Base-by-base conservation (phyloP, 2,329 filamentous ascomycete species). In the Lizonia empirigonia region DNA sequence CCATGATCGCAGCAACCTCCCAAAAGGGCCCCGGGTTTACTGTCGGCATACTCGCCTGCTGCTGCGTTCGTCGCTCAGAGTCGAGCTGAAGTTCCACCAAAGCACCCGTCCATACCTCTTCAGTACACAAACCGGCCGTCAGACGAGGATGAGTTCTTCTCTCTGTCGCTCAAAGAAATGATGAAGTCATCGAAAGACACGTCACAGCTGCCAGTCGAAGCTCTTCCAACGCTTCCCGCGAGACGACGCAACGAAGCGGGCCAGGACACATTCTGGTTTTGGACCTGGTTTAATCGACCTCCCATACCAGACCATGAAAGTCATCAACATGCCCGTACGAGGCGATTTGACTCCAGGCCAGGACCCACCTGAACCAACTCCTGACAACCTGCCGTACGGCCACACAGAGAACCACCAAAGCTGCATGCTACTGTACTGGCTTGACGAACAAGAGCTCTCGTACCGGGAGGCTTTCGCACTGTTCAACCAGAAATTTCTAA, bases 261-360 rank as follows among this genome's bases (percentile, higher is more conserved):
- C 3, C 7, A 40, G n/a, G 15, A 32, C 24, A 2, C 5, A 13
- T 15, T 34, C 32, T 18, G 48, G 19, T 15, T 45, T 40, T 34
- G 35, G 15, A 4, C 24, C 23, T 1, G 33, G 15, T 5, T 18
- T 13, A 2, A 10, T 45, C 9, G 35, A 48, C 4, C 29, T 62
- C 1, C 34, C 20, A 16, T 60, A 56, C 29, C 55, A 51, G n/a
- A 56, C 52, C 20, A 55, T 52, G 35, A 58, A 60, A 34, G 33
- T 36, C 8, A 58, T 62, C 26, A 49, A 50, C 13, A 58, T 62
- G 59, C 57, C 59, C 5, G 27, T 48, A 13, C 57, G 48, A 9
- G 9, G 12, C 1, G 42, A 33, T 10, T 12, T 32, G 9, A 20
- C 29, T 12, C 29, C 54, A 3, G 53, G 48, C 13, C 30, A 49